Evolutionary conservation across 176 grass and related monocot genomes (phyloP).

Genomic region (Hsuehochloa calcarea): DNA sequence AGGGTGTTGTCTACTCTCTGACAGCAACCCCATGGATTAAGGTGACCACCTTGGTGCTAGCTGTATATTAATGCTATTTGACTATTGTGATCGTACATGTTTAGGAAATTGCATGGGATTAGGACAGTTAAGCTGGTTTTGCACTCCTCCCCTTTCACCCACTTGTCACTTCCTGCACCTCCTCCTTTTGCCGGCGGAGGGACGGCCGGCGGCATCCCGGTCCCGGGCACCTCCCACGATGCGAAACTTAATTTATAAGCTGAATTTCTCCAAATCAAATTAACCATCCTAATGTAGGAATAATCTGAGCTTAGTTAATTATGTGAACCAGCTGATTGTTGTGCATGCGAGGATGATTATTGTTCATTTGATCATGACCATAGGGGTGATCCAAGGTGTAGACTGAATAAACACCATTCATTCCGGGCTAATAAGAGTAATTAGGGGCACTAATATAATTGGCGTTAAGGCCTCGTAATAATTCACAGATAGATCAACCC

Average conservation of each 20-base stretch:
- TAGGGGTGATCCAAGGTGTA: neutral
- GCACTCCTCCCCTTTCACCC: too few species aligned
- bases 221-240: too few species aligned
- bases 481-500: neutral
- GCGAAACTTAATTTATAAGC: too few species aligned
- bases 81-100: neutral
- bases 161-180: too few species aligned
- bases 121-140: too few species aligned
- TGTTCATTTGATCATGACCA: neutral
- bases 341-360: neutral
- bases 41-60: neutral
- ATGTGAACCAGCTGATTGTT: neutral
- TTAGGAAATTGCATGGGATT: too few species aligned
- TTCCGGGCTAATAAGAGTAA: neutral
- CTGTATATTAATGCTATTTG: slow-evolving; percentile 33
- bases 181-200: too few species aligned
- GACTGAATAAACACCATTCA: neutral
- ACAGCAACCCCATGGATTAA: slow-evolving; percentile 34
- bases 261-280: too few species aligned
- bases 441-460: neutral
- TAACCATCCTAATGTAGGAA: too few species aligned
- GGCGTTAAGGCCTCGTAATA: neutral
- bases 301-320: neutral
- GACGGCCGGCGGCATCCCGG: too few species aligned
- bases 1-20: slow-evolving; percentile 43